These are phyloP conservation scores for Mortierella sp. DNA, from an alignment of 371 early-diverging fungal genomes.

Conservation along the genomic window DNA sequence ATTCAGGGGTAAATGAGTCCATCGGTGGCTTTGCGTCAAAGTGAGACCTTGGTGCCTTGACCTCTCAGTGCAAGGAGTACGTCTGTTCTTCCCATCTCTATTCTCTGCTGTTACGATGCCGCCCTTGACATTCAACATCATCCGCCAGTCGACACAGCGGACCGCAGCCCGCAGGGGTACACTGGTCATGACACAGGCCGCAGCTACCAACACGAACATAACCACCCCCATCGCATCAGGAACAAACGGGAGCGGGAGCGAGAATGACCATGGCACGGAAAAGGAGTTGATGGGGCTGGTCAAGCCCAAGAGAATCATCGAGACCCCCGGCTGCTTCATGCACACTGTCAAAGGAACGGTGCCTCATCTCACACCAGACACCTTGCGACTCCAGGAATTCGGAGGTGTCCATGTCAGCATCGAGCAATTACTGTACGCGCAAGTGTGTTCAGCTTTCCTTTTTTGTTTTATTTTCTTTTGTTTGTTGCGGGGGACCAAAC, in stretches of 20 bases:
- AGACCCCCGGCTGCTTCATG: slow-evolving; percentile 81
- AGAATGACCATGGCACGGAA: not conserved
- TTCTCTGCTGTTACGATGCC: slow-evolving; percentile 21
- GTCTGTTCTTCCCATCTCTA: not conserved
- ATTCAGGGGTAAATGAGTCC: not conserved
- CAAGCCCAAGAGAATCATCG: slow-evolving; percentile 44
- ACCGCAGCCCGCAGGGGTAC: slow-evolving; percentile 51
- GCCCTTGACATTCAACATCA: slow-evolving; percentile 49
- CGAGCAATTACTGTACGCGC: slow-evolving; percentile 70
- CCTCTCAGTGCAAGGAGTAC: not conserved
- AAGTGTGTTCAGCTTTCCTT: not conserved
- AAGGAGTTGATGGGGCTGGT: slow-evolving; percentile 13
- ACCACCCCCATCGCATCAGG: not conserved
- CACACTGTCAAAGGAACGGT: slow-evolving; percentile 81
- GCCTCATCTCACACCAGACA: slow-evolving; percentile 82
- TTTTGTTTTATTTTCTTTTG: not conserved
- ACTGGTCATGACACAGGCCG: slow-evolving; percentile 21
- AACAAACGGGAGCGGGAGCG: not conserved
- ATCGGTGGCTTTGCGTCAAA: not conserved
- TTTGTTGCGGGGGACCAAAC: not conserved
- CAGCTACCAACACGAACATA: not conserved
- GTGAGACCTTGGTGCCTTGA: too few species aligned
- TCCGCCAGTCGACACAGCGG: slow-evolving; percentile 43
- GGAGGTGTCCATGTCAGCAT: slow-evolving; percentile 65
- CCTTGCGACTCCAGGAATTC: slow-evolving; percentile 61